Evolutionary conservation across 2,329 filamentous ascomycete species (phyloP).

Genomic region (Colletotrichum agaves): DNA sequence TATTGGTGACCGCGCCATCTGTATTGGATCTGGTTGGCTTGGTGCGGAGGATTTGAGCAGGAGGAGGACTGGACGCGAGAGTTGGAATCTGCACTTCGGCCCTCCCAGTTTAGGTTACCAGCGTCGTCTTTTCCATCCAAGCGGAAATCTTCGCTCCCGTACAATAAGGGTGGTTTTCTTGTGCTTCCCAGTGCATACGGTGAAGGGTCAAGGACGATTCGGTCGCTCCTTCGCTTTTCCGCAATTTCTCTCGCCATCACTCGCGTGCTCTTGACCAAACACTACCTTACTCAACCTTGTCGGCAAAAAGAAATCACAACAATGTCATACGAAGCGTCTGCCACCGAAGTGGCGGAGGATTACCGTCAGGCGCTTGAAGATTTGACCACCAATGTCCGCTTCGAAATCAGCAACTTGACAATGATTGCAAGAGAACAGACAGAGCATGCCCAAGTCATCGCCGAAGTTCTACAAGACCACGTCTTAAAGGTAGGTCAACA

Average conservation of each 20-base stretch:
- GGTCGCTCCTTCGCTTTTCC: conserved; percentile 11
- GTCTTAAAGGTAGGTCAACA: conserved; percentile 85
- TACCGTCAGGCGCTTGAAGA: conserved; percentile 95
- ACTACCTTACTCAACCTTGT: conserved; percentile 4
- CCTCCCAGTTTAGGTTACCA: conserved; percentile 35
- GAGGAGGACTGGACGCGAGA: conserved; percentile 33
- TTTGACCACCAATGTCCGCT: conserved; percentile 88
- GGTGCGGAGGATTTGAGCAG: conserved; percentile 32
- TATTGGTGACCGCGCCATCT: conserved; percentile 29
- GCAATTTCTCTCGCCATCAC: conserved; percentile 25
- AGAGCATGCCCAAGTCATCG: conserved; percentile 93
- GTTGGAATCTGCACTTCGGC: conserved; percentile 35
- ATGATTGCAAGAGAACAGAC: conserved; percentile 98
- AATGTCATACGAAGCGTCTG: conserved; percentile 63
- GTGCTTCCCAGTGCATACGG: conserved; percentile 32
- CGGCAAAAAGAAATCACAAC: conserved; percentile 29
- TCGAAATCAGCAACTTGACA: conserved; percentile 97
- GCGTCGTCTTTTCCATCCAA: conserved; percentile 29
- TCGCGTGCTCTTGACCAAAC: conserved; percentile 36
- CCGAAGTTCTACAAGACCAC: conserved; percentile 88
- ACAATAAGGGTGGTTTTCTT: conserved; percentile 36
- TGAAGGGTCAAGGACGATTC: conserved; percentile 28
- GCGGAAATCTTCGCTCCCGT: conserved; percentile 20
- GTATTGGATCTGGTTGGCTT: conserved; percentile 37
- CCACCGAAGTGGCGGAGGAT: conserved; percentile 92